Evolutionary conservation across 2,329 filamentous ascomycete genomes (phyloP).

Genomic region (Byssochlamys sp.): DNA sequence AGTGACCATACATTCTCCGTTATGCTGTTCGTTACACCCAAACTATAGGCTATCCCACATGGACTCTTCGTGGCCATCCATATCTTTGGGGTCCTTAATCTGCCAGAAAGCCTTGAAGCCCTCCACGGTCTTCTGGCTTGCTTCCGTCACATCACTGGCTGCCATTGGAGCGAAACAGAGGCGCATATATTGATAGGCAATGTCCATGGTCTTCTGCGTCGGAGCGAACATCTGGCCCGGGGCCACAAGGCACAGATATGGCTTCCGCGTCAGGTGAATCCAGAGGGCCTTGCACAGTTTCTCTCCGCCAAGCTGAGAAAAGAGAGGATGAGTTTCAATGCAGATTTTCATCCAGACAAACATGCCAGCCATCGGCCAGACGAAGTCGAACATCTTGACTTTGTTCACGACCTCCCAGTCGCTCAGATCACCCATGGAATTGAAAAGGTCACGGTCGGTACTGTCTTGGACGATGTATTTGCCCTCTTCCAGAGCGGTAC

Average conservation of each 20-base stretch:
- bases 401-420: constrained; percentile 71
- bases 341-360: constrained; percentile 73
- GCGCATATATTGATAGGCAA: constrained; percentile 63
- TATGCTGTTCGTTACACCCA: background rate
- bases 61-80: background rate
- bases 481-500: constrained; percentile 59
- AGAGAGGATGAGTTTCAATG: constrained; percentile 65
- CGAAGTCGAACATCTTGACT: constrained; percentile 63
- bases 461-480: constrained; percentile 54
- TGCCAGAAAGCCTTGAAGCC: constrained; percentile 68
- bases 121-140: constrained; percentile 55
- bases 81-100: constrained; percentile 46
- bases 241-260: constrained; percentile 58
- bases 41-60: background rate
- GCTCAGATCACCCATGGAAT: constrained; percentile 36
- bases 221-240: constrained; percentile 68
- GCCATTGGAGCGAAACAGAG: constrained; percentile 77
- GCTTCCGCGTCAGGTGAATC: constrained; percentile 59
- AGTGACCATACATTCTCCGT: background rate
- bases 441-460: constrained; percentile 17
- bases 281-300: constrained; percentile 58
- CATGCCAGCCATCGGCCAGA: constrained; percentile 80
- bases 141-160: constrained; percentile 56
- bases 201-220: constrained; percentile 47
- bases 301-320: constrained; percentile 43